Base-by-base conservation (phyloP, 1,284 basidiomycete genomes). In the Apiotrichum montevideense region DNA sequence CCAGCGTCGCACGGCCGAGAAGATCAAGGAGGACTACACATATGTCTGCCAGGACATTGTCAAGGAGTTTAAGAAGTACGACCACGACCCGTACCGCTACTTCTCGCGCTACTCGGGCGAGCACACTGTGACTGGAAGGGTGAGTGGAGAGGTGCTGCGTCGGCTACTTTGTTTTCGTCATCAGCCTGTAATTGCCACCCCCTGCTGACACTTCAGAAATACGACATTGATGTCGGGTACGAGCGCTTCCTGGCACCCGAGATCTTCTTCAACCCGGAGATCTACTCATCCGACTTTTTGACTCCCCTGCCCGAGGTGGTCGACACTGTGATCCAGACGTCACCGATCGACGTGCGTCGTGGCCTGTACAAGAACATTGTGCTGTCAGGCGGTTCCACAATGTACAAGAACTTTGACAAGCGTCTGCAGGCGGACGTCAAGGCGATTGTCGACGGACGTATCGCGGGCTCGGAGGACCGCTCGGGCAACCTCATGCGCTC, bases 1-100 rank as follows among this genome's bases (percentile, higher is more conserved):
- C 74, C 92, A 95, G 67, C 75, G 98, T 50, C 84, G 85, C 63
- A 86, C 98, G 67, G 94, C 96, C 15, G 84, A 91, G 59, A 94
- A 87, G 77, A 90, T 99, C 71, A 99, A 98, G 80, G 96, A 98
- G 79, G 90, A 94, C 73, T 97, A 94, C 79, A 93, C 89, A 67
- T 99, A 99, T 73, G 93, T 98, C 45, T 98, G 96, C 75, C 94
- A 98, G 75, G 96, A 98, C 75, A 98, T 99, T 69, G 95, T 99
- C 63, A 89, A 93, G 78, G 96, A 99, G 80, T 97, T 98, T 77
- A 85, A 92, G 70, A 97, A 98, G 78, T 98, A 94, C 77, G 96
- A 99, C 74, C 83, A 86, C 57, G 95, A 98, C 71, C 96, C 95
- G 2, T 88, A 89, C 79, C 97, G 95, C 79, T 88, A 92, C 80